Percentiles rank a stretch among this genome's conserved stretches.
Conservation (phyloP, 176 grass and related monocot species). For the Poa pratensis region DNA sequence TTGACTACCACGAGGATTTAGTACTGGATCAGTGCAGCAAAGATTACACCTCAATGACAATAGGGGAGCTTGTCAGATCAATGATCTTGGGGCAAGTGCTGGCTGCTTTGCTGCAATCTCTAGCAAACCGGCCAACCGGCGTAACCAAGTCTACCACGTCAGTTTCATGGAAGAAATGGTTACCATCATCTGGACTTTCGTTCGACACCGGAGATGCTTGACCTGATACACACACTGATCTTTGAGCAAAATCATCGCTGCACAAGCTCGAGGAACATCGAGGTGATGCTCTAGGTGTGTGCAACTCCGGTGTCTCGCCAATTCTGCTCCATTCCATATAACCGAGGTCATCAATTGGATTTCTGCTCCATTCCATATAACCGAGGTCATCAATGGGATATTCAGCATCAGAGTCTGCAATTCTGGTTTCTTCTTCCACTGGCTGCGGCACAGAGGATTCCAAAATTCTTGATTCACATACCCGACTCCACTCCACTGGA, state of each 20-base stretch:
- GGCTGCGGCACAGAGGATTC: background rate
- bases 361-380: background rate
- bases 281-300: conserved; percentile 20
- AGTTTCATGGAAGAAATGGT: conserved; percentile 1
- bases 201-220: background rate
- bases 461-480: conserved; percentile 11
- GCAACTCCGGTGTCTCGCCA: background rate
- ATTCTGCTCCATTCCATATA: conserved; percentile 2
- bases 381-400: conserved; percentile 30
- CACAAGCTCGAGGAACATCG: conserved; percentile 13
- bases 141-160: conserved; percentile 73
- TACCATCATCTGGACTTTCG: background rate
- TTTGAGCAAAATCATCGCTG: background rate
- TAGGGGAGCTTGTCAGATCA: conserved; percentile 78
- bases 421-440: background rate
- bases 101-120: conserved; percentile 15
- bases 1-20: too few species aligned
- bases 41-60: conserved; percentile 63
- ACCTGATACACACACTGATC: background rate
- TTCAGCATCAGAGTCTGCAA: conserved; percentile 6
- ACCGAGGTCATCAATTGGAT: background rate
- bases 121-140: conserved; percentile 33
- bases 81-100: conserved; percentile 48
- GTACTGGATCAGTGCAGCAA: conserved; percentile 20
- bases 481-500: background rate